Evolutionary conservation across 176 grass and related monocot genomes (phyloP), one percentile per base, ranked within the genome.

Genomic region (Themeda triandra): DNA sequence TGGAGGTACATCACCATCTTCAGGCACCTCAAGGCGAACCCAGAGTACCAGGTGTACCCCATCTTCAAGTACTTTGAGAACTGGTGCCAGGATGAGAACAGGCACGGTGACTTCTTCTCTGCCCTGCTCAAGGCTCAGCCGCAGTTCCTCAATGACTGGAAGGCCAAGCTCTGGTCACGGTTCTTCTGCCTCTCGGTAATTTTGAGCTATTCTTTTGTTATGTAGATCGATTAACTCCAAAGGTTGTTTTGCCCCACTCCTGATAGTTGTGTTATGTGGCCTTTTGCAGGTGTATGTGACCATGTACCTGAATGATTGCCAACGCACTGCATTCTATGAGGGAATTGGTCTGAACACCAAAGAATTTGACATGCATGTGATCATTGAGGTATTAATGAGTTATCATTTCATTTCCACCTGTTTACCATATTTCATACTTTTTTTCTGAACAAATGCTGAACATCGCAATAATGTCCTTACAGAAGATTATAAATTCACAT

Each of bases 11-110:
- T 99, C 80, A 99, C 96, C 77, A 99, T 99, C 41, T 99, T 87
- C 81, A 80, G 91, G 91, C 96, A 99, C 73, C 89, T 99, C 77
- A 91, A 95, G 78, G 91, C 80, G 0, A 94, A 99, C 77, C 96
- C 96, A 9, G 73, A 94, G 88, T 96, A 94, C 82, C 91, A 99
- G 87, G 73, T 92, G 59, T 96, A 99, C 65, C 96, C 96, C 6
- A 96, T 99, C 85, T 99, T 99, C 90, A 99, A 99, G 88, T 96
- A 96, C 84, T 99, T 99, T 9, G 96, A 99, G 86, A 99, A 99
- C 78, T 99, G 96, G 96, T 99, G 96, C 81, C 96, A 99, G 88
- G 96, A 96, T 9, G 93, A 99, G 93, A 99, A 99, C 88, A 69
- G 91, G 53, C 93, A 99, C 18, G 93, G 93, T 0, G 96, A 99